Conservation (phyloP, 192 early-diverging fungal species). For the Kappamyces sp. region DNA sequence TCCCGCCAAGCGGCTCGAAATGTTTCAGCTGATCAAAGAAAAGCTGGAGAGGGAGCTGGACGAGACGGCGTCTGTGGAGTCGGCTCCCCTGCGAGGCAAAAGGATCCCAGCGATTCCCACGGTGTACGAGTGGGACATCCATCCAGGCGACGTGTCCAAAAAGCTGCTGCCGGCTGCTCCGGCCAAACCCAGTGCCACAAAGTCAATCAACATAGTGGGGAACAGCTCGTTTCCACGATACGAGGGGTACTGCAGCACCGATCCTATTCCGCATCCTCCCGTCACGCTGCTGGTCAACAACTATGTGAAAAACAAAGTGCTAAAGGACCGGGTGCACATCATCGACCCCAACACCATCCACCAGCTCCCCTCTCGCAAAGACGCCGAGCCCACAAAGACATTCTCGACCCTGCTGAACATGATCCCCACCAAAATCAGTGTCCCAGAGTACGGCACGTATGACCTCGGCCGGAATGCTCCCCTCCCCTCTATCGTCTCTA, state of each 20-base stretch:
- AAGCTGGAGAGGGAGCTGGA: slow-evolving; percentile 31
- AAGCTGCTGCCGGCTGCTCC: neutral
- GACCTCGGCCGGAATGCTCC: neutral
- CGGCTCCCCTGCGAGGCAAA: neutral
- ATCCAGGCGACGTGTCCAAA: slow-evolving; percentile 8
- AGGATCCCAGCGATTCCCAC: too few relatives aligned
- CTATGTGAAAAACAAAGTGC: slow-evolving; percentile 9
- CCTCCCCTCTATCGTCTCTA: slow-evolving; percentile 4
- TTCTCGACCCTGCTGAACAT: slow-evolving; percentile 4
- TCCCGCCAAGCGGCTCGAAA: too few relatives aligned
- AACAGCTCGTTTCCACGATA: neutral
- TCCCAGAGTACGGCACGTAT: slow-evolving; percentile 10
- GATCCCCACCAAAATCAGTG: slow-evolving; percentile 8
- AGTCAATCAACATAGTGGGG: neutral
- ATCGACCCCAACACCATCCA: slow-evolving; percentile 16
- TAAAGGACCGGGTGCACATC: neutral
- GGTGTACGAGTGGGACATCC: slow-evolving; percentile 15
- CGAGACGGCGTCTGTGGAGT: slow-evolving; percentile 11
- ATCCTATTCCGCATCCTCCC: slow-evolving; percentile 6
- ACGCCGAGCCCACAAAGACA: neutral
- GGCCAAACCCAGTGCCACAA: too few relatives aligned
- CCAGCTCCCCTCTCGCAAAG: neutral
- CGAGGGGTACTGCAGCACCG: slow-evolving; percentile 8
- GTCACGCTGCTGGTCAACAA: slow-evolving; percentile 14
- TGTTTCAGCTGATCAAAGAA: slow-evolving; percentile 11